These are phyloP conservation scores for Dipodascopsis uninucleata DNA, from an alignment of 805 yeast species.

Conservation along the genomic window DNA sequence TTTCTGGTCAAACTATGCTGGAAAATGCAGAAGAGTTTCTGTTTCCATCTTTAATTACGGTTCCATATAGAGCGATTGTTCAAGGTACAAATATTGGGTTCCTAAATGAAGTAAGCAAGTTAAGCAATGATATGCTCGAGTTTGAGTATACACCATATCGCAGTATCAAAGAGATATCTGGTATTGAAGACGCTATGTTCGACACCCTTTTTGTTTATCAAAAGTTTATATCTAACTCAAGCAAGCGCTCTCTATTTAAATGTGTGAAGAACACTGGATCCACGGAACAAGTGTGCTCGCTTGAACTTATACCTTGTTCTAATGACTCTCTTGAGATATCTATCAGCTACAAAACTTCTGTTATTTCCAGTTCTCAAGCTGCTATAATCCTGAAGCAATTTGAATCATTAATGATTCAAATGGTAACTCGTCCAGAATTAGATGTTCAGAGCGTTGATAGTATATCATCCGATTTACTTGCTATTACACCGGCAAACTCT, in stretches of 20 bases:
- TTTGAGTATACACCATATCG: conserved; percentile 24
- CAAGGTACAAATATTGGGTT: conserved; percentile 20
- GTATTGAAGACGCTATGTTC: conserved; percentile 5
- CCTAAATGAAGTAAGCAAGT: conserved; percentile 4
- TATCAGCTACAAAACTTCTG: conserved; percentile 1
- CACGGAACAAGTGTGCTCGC: conserved; percentile 20
- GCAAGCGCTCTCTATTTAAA: conserved; percentile 3
- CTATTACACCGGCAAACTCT: conserved; percentile 2
- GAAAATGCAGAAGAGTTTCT: conserved; percentile 6
- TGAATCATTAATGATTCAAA: conserved; percentile 7
- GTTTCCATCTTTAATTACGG: conserved; percentile 28
- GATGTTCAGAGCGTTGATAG: too few species aligned
- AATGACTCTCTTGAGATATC: conserved; percentile 1
- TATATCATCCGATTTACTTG: not conserved
- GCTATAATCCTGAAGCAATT: conserved; percentile 19
- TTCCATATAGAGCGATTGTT: conserved; percentile 21
- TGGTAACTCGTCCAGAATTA: conserved; percentile 3
- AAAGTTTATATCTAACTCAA: not conserved
- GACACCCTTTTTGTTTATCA: conserved; percentile 28
- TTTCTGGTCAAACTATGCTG: conserved; percentile 24
- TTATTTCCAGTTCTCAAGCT: conserved; percentile 22
- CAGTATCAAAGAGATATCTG: conserved; percentile 8
- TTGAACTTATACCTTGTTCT: conserved; percentile 20
- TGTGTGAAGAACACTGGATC: conserved; percentile 6
- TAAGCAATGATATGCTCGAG: conserved; percentile 2